Evolutionary conservation across 139 green algal genomes (phyloP).

Genomic region (Medakamo hakoo): DNA sequence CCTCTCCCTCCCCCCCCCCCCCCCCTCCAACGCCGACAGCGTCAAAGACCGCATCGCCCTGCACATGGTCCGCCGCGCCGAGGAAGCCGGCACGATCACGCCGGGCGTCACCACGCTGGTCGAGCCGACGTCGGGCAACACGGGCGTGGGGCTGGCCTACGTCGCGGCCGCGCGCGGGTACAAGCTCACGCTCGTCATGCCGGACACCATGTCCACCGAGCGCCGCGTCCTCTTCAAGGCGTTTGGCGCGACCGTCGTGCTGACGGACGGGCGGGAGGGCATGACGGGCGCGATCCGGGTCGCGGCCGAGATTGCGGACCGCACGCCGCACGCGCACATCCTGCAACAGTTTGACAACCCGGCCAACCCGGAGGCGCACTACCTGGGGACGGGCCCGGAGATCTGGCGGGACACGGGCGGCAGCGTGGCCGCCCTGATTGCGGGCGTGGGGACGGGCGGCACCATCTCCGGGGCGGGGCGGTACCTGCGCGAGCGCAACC

Average conservation of each 20-base stretch:
- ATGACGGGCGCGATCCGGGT: slow-evolving; percentile 76
- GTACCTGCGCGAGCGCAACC: slow-evolving; percentile 90
- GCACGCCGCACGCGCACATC: slow-evolving; percentile 64
- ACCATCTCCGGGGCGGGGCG: slow-evolving; percentile 81
- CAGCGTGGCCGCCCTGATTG: slow-evolving; percentile 56
- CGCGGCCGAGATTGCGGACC: slow-evolving; percentile 73
- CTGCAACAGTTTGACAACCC: slow-evolving; percentile 99
- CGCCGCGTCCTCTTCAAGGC: slow-evolving; percentile 78
- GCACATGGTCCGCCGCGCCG: slow-evolving; percentile 61
- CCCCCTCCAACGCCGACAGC: slow-evolving; percentile 19
- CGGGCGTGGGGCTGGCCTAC: slow-evolving; percentile 87
- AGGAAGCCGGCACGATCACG: slow-evolving; percentile 55
- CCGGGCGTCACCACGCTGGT: slow-evolving; percentile 59
- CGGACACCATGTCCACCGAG: slow-evolving; percentile 90
- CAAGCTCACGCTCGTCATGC: slow-evolving; percentile 94
- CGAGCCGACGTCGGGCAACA: slow-evolving; percentile 26
- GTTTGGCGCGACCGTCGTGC: slow-evolving; percentile 77
- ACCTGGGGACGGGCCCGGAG: slow-evolving; percentile 83
- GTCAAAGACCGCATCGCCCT: slow-evolving; percentile 75
- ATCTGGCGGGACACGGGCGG: slow-evolving; percentile 74
- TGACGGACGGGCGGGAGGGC: slow-evolving; percentile 53
- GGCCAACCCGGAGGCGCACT: slow-evolving; percentile 78
- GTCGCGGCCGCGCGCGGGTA: slow-evolving; percentile 89
- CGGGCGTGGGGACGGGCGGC: slow-evolving; percentile 89
- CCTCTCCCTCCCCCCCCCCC: neutral